Percentiles rank a stretch among this genome's conserved stretches.
Conservation (phyloP, 2,329 filamentous ascomycete species). For the Colletotrichum sp. region DNA sequence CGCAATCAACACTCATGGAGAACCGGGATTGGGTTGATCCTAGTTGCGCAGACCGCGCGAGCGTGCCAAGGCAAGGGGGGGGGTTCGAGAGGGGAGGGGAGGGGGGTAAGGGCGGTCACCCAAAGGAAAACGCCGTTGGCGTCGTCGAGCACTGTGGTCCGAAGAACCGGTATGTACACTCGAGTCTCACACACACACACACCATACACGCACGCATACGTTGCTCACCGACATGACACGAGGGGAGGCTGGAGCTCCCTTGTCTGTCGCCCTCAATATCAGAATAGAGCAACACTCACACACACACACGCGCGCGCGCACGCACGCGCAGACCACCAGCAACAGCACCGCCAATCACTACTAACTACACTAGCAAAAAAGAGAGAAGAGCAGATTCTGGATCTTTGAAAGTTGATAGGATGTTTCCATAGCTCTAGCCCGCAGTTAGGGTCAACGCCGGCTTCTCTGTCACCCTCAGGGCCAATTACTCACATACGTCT, state of each 20-base stretch:
- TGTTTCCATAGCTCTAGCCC: not conserved
- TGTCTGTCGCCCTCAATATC: not conserved
- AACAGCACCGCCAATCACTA: not conserved
- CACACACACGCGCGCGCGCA: not conserved
- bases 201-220: not conserved
- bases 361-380: not conserved
- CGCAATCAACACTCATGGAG: conserved; percentile 13
- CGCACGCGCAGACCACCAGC: not conserved
- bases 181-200: not conserved
- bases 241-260: not conserved
- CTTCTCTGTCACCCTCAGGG: not conserved
- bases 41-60: conserved; percentile 1
- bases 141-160: conserved; percentile 9
- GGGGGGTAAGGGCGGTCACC: not conserved
- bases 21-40: conserved; percentile 12
- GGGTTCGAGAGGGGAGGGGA: not conserved
- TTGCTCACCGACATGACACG: not conserved
- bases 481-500: conserved; percentile 13
- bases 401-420: not conserved
- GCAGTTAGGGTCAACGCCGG: not conserved
- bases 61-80: not conserved
- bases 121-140: conserved; percentile 2
- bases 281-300: not conserved
- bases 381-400: not conserved
- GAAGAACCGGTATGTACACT: conserved; percentile 7